phyloP scores from a whole-genome alignment of 805 yeast genomes.

The Metschnikowia kofuensis region DNA sequence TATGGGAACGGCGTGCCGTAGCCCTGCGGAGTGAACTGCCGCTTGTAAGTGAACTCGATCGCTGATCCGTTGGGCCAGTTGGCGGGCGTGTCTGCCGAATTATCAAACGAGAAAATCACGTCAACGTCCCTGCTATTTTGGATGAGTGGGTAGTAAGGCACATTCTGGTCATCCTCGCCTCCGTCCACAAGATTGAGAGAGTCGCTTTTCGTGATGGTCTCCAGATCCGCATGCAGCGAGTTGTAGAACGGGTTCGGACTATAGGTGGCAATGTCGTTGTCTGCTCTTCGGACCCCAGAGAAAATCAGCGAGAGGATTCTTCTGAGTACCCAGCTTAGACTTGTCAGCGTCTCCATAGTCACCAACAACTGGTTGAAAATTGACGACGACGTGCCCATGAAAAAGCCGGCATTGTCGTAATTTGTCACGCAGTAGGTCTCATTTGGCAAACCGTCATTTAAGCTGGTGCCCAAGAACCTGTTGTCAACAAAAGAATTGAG shows the following conservation, averaged over 20 bases:
- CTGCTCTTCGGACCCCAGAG: slow-evolving; percentile 40
- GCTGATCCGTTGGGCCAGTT: slow-evolving; percentile 71
- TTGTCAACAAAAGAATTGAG: slow-evolving; percentile 29
- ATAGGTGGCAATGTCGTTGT: slow-evolving; percentile 68
- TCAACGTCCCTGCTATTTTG: slow-evolving; percentile 63
- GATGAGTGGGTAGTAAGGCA: slow-evolving; percentile 64
- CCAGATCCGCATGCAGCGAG: slow-evolving; percentile 31
- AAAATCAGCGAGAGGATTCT: slow-evolving; percentile 24
- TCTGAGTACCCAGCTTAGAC: slow-evolving; percentile 17
- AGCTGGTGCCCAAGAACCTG: slow-evolving; percentile 29
- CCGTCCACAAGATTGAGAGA: slow-evolving; percentile 68
- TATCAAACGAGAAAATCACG: slow-evolving; percentile 62
- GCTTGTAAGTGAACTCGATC: slow-evolving; percentile 50
- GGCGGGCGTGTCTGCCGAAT: slow-evolving; percentile 59
- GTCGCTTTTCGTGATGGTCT: slow-evolving; percentile 33
- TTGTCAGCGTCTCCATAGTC: slow-evolving; percentile 44
- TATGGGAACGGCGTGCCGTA: slow-evolving; percentile 18
- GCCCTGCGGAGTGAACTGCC: slow-evolving; percentile 42
- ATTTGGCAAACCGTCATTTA: slow-evolving; percentile 21
- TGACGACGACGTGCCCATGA: slow-evolving; percentile 81
- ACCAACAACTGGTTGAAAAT: slow-evolving; percentile 68
- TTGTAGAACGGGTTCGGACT: slow-evolving; percentile 67
- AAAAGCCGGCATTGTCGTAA: slow-evolving; percentile 57
- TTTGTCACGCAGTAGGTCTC: slow-evolving; percentile 24
- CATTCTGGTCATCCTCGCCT: slow-evolving; percentile 72